A percentile compares a stretch with the other conserved stretches of the same genome.
Evolutionary conservation across 2,329 filamentous ascomycete species (phyloP).

Genomic region (Endocalyx cinctus): DNA sequence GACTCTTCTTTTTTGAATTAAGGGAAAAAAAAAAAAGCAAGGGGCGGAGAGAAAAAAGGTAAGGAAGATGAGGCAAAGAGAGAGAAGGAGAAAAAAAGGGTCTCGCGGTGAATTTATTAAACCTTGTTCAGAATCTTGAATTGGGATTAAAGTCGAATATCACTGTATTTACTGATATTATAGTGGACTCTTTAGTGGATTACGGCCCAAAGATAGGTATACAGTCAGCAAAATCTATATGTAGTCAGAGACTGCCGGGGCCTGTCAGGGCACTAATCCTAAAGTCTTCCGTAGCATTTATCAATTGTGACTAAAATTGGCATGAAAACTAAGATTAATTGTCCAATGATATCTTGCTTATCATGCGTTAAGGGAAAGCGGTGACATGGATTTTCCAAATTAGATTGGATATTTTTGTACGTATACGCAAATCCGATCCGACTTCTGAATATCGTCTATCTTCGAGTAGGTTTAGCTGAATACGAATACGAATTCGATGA

Average conservation of each 20-base stretch:
- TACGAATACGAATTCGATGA: conserved; percentile 19
- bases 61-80: no score
- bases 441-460: background rate
- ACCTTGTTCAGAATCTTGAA: no score
- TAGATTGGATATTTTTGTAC: background rate
- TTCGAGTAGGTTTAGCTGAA: conserved; percentile 7
- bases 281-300: background rate
- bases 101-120: no score
- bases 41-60: no score
- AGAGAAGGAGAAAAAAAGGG: no score
- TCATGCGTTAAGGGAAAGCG: conserved; percentile 13
- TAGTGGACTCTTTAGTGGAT: no score
- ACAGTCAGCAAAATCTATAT: background rate
- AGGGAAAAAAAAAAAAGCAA: no score
- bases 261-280: background rate
- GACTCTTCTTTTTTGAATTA: no score
- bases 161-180: no score
- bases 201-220: no score
- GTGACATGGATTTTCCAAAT: conserved; percentile 9
- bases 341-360: conserved; percentile 10
- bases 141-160: no score
- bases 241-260: background rate
- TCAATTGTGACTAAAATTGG: conserved; percentile 4
- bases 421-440: background rate
- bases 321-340: conserved; percentile 3